Evolutionary conservation across 495 filamentous ascomycete species (phyloP).

Genomic region (Lophiostoma macrostomum): DNA sequence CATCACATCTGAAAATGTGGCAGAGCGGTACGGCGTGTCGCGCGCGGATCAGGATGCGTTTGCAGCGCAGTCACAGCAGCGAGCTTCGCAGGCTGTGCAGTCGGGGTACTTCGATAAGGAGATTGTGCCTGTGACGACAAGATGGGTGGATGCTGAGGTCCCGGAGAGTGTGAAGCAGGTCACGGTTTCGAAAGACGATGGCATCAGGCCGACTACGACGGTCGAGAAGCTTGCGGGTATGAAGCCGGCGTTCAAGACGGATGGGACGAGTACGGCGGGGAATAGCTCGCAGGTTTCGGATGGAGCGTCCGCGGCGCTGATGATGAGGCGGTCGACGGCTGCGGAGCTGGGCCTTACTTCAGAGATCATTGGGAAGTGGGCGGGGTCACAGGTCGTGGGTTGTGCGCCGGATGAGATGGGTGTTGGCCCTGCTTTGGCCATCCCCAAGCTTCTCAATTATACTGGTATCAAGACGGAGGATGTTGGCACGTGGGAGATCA

Average conservation of each 20-base stretch:
- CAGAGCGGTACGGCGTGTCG: constrained; percentile 68
- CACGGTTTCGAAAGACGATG: constrained; percentile 73
- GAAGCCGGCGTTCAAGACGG: constrained; percentile 76
- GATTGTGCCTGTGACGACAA: constrained; percentile 70
- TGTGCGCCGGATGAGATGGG: constrained; percentile 92
- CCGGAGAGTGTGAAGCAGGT: constrained; percentile 58
- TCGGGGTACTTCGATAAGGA: constrained; percentile 71
- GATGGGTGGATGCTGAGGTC: constrained; percentile 60
- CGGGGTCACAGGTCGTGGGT: constrained; percentile 67
- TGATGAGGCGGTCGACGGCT: constrained; percentile 85
- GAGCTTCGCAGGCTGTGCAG: constrained; percentile 65
- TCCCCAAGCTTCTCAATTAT: constrained; percentile 70
- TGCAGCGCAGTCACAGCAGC: constrained; percentile 67
- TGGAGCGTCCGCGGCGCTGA: constrained; percentile 75
- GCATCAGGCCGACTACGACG: constrained; percentile 65
- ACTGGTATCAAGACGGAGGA: constrained; percentile 64
- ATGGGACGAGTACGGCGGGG: constrained; percentile 77
- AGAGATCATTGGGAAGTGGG: constrained; percentile 75
- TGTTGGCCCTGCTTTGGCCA: constrained; percentile 78
- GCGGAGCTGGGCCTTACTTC: constrained; percentile 64
- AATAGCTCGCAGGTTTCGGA: constrained; percentile 86
- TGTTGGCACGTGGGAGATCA: constrained; percentile 91
- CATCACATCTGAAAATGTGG: constrained; percentile 87
- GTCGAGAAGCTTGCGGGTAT: constrained; percentile 69
- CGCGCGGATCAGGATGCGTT: constrained; percentile 79